Evolutionary conservation across 2,329 filamentous ascomycete species (phyloP), one percentile per base, ranked within the genome.

Genomic region (Gnomoniopsis sp.): DNA sequence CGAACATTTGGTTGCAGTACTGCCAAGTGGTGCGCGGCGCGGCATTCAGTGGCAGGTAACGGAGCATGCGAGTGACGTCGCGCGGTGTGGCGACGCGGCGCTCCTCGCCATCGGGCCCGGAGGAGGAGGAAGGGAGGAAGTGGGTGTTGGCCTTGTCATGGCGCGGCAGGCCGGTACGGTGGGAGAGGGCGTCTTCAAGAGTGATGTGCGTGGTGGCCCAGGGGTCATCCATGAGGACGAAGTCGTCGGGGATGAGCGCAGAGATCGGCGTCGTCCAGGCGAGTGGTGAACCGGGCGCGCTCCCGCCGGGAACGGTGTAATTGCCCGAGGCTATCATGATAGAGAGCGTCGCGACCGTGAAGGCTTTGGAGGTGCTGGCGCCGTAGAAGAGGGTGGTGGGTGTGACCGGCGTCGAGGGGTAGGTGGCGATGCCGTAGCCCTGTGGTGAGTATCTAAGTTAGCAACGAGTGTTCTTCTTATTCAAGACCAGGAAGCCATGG

Each of bases 1-100:
- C 73, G 65, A 73, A 85, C 76, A 83, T 79, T 22, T 79, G 68
- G 64, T 84, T 84, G 70, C 74, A 77, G 67, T 84, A 85, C 62
- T 79, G 74, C 51, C 67, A 80, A 12, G 64, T 69, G 0, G 74
- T 75, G 14, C 79, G 72, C 19, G 78, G 68, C 30, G 74, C 63
- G 6, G 69, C 68, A 8, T 68, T 74, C 41, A 77, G 66, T 2
- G 71, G 74, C 4, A 82, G 68, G 63, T 81, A 65, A 3, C 77
- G 73, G 54, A 84, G 64, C 36, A 66, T 70, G 26, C 72, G 70
- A 17, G 75, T 71, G 43, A 73, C 66, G 47, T 77, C 73, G 33
- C 70, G 68, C 2, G 76, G 34, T 6, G 66, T 66, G 8, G 72
- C 72, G 34, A 64, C 62, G 49, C 69, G 65, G 49, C 69, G 65